These are phyloP conservation scores for Marasmius sp. DNA, from an alignment of 1,284 basidiomycete species.

Conservation along the genomic window DNA sequence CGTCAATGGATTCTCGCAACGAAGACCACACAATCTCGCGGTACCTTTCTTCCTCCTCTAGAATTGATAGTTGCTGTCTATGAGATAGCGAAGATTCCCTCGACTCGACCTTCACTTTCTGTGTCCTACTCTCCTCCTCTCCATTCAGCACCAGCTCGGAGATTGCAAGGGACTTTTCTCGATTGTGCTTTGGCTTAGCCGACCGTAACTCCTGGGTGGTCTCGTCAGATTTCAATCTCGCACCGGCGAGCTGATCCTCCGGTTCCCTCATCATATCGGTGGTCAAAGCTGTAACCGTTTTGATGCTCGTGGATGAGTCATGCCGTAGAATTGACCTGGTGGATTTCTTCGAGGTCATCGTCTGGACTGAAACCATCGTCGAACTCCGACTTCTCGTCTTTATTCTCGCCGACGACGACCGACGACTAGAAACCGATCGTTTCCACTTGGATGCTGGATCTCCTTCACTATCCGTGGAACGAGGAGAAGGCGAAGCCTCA, in stretches of 20 bases:
- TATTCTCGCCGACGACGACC: slow-evolving; percentile 21
- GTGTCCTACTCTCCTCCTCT: background rate
- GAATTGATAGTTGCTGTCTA: slow-evolving; percentile 34
- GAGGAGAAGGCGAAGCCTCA: slow-evolving; percentile 37
- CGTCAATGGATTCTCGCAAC: slow-evolving; percentile 55
- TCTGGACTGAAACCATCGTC: slow-evolving; percentile 35
- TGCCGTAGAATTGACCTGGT: slow-evolving; percentile 28
- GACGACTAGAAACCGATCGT: slow-evolving; percentile 9
- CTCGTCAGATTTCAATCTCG: slow-evolving; percentile 20
- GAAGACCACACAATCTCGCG: slow-evolving; percentile 57
- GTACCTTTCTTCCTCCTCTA: slow-evolving; percentile 50
- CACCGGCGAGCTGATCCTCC: slow-evolving; percentile 16
- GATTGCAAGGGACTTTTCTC: slow-evolving; percentile 24
- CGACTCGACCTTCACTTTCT: background rate
- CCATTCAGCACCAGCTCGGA: slow-evolving; percentile 22
- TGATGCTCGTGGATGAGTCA: slow-evolving; percentile 63
- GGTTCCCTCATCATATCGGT: slow-evolving; percentile 35
- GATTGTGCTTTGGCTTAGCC: slow-evolving; percentile 10
- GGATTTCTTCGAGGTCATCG: background rate
- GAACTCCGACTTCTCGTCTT: slow-evolving; percentile 57
- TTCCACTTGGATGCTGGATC: slow-evolving; percentile 15
- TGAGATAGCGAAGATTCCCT: slow-evolving; percentile 1
- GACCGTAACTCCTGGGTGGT: slow-evolving; percentile 25
- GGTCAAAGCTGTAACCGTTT: slow-evolving; percentile 59
- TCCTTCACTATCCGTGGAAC: slow-evolving; percentile 49